These are phyloP conservation scores for Fusarium marasasianum DNA, from an alignment of 2,329 filamentous ascomycete genomes.

Conservation along the genomic window DNA sequence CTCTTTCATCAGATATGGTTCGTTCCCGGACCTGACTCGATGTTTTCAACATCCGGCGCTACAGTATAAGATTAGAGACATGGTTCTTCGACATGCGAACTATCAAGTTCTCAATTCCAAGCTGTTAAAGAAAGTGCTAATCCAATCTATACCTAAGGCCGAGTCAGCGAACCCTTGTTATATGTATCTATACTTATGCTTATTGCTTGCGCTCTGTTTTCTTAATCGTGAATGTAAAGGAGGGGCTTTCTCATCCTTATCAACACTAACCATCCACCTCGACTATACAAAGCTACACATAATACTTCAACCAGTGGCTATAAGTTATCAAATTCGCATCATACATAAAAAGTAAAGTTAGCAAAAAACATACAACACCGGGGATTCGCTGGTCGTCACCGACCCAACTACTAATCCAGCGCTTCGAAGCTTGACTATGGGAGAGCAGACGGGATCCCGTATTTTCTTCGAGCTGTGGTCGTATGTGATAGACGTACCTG, in stretches of 20 bases:
- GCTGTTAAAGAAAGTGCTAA: background rate
- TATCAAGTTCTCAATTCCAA: background rate
- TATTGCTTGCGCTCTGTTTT: background rate
- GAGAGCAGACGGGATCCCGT: too few relatives aligned
- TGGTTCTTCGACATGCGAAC: background rate
- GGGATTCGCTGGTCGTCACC: too few relatives aligned
- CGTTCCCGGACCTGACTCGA: too few relatives aligned
- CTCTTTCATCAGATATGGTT: background rate
- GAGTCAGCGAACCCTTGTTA: fast-evolving
- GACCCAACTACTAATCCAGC: too few relatives aligned
- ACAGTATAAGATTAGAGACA: background rate
- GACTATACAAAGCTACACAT: background rate
- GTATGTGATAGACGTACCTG: fast-evolving
- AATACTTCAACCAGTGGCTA: background rate
- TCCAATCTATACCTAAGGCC: background rate
- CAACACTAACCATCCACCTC: background rate
- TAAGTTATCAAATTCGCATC: background rate
- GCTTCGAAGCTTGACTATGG: too few relatives aligned
- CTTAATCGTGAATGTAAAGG: background rate
- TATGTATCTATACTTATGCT: too few relatives aligned
- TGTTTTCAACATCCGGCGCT: background rate
- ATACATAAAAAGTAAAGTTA: background rate
- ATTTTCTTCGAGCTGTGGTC: background rate
- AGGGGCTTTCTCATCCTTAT: background rate
- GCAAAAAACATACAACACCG: background rate